Evolutionary conservation across 106 monocot genomes (phyloP).

Genomic region (Xerophyta viscosa): DNA sequence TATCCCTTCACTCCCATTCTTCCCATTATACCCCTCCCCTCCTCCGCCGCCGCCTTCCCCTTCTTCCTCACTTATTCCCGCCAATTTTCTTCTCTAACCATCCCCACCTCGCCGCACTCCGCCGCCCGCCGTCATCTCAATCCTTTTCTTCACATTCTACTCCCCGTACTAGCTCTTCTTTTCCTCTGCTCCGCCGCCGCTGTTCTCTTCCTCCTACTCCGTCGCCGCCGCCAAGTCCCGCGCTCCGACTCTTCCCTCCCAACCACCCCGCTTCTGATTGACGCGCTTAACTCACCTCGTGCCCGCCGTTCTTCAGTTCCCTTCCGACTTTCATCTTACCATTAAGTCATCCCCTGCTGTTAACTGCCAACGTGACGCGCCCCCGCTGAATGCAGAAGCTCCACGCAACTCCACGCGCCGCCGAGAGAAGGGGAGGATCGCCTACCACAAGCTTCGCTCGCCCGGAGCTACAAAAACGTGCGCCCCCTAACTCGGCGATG

Average conservation of each 20-base stretch:
- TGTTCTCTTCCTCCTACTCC: background rate
- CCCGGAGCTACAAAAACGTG: constrained; percentile 34
- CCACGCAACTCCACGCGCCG: background rate
- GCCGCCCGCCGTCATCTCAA: background rate
- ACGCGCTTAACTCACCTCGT: constrained; percentile 5
- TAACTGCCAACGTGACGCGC: constrained; percentile 17
- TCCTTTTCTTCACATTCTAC: background rate
- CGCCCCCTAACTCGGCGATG: constrained; percentile 15
- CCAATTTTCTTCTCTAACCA: constrained; percentile 36
- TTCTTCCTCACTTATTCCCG: constrained; percentile 9
- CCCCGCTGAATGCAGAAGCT: background rate
- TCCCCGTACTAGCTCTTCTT: background rate
- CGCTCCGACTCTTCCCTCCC: constrained; percentile 19
- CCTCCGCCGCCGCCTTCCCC: background rate
- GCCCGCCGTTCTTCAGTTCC: constrained; percentile 4
- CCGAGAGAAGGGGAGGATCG: constrained; percentile 2
- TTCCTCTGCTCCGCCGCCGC: constrained; percentile 4
- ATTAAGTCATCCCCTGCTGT: too few relatives aligned
- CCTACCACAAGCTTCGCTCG: constrained; percentile 20
- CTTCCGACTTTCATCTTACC: constrained; percentile 29
- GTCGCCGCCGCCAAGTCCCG: constrained; percentile 7
- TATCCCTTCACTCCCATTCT: constrained; percentile 13
- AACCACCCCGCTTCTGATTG: constrained; percentile 15
- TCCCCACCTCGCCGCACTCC: constrained; percentile 7
- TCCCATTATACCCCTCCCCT: constrained; percentile 7